These are phyloP conservation scores for Saksenaea vasiformis DNA, from an alignment of 371 early-diverging fungal genomes.

Conservation along the genomic window DNA sequence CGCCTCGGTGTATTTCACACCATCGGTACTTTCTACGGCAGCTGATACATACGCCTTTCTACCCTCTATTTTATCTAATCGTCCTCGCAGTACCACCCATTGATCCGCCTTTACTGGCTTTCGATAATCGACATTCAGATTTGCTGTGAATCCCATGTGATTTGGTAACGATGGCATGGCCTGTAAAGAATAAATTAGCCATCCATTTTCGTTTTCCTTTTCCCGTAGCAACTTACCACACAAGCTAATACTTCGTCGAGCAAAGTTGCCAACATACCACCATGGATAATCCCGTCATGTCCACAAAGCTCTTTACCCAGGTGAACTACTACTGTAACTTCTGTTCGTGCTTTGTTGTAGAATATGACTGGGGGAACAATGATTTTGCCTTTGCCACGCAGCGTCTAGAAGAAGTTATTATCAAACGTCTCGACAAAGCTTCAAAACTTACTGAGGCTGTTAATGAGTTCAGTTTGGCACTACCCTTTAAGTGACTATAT, in stretches of 20 bases:
- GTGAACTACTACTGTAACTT: conserved; percentile 35
- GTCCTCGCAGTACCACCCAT: conserved; percentile 58
- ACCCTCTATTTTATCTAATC: conserved; percentile 63
- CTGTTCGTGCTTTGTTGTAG: conserved; percentile 39
- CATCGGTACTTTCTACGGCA: conserved; percentile 58
- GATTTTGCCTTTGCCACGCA: conserved; percentile 44
- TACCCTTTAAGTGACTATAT: conserved; percentile 29
- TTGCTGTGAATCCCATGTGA: conserved; percentile 75
- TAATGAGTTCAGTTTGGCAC: conserved; percentile 32
- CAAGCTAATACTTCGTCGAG: conserved; percentile 68
- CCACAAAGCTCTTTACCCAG: conserved; percentile 57
- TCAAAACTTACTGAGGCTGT: conserved; percentile 34
- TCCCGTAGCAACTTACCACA: conserved; percentile 31
- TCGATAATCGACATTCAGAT: conserved; percentile 73
- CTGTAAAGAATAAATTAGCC: conserved; percentile 21
- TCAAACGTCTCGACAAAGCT: background rate
- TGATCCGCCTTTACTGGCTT: conserved; percentile 63
- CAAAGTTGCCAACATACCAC: conserved; percentile 69
- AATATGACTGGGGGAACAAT: conserved; percentile 39
- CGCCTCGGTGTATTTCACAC: conserved; percentile 39
- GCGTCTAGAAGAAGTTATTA: conserved; percentile 22
- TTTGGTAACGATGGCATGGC: conserved; percentile 62
- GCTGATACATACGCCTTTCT: conserved; percentile 75
- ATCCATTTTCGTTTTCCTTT: conserved; percentile 12
- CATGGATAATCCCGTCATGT: conserved; percentile 71